A percentile compares a stretch with the other conserved stretches of the same genome.
phyloP scores from a whole-genome alignment of 257 asterid species.

The Echites panduratus region DNA sequence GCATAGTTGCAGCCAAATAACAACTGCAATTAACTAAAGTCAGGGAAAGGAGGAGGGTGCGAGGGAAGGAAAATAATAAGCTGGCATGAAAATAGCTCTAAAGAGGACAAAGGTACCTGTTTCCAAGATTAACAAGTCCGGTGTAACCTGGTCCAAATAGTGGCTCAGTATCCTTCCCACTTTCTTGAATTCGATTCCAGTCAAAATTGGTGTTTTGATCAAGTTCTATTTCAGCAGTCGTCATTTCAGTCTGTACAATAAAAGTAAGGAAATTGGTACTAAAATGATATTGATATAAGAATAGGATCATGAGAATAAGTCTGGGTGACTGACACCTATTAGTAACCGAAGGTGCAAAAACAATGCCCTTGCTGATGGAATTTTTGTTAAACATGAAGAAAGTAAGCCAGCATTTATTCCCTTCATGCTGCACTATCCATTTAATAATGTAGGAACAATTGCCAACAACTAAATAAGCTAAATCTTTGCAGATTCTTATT shows the following conservation, averaged over 20 bases:
- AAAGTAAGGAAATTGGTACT: conserved; percentile 11
- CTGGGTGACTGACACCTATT: background rate
- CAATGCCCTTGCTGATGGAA: background rate
- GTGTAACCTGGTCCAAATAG: conserved; percentile 96
- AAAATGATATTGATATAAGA: background rate
- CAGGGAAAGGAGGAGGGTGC: conserved; percentile 11
- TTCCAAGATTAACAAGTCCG: conserved; percentile 95
- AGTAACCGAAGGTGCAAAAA: background rate
- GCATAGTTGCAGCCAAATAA: conserved; percentile 97
- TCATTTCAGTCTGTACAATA: conserved; percentile 81
- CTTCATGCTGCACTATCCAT: background rate
- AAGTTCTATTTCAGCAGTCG: conserved; percentile 97
- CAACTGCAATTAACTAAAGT: conserved; percentile 57
- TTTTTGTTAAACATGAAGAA: background rate
- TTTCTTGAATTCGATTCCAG: conserved; percentile 99
- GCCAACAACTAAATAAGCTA: background rate
- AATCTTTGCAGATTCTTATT: background rate
- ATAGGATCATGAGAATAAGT: background rate
- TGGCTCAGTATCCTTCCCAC: conserved; percentile 81
- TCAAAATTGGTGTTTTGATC: conserved; percentile 90
- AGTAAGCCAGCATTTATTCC: background rate
- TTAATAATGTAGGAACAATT: background rate
- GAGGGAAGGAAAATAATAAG: conserved; percentile 6
- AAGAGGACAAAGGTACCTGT: conserved; percentile 48
- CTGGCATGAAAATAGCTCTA: conserved; percentile 5